These are phyloP conservation scores for Geranium rotundifolium DNA, from an alignment of 345 rosid genomes.

Conservation along the genomic window DNA sequence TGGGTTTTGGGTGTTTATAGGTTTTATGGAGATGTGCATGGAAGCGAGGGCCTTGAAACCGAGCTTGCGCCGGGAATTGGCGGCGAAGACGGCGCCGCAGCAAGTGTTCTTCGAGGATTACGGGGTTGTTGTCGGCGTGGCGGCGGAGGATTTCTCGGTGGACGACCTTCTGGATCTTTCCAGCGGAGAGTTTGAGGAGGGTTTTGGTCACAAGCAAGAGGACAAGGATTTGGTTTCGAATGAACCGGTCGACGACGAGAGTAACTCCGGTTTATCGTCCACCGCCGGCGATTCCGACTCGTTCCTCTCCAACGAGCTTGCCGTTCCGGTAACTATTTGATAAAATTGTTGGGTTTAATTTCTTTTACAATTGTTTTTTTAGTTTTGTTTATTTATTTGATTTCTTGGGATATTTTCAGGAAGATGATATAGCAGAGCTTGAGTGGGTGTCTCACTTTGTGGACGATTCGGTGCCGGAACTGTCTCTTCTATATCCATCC, in stretches of 20 bases:
- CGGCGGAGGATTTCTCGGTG: slow-evolving; percentile 49
- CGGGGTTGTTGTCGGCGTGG: slow-evolving; percentile 9
- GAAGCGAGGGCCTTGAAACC: slow-evolving; percentile 52
- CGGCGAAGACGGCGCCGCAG: slow-evolving; percentile 20
- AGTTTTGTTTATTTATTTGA: not conserved
- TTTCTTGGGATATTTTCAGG: slow-evolving; percentile 11
- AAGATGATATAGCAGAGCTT: slow-evolving; percentile 36
- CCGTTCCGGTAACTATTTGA: slow-evolving; percentile 25
- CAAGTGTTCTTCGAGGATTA: slow-evolving; percentile 23
- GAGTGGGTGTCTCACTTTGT: slow-evolving; percentile 52
- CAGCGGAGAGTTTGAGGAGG: slow-evolving; percentile 19
- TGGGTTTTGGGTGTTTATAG: not conserved
- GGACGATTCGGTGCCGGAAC: slow-evolving; percentile 33
- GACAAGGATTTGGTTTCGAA: slow-evolving; percentile 30
- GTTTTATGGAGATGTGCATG: slow-evolving; percentile 37
- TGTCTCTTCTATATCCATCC: slow-evolving; percentile 12
- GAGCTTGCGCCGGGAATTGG: slow-evolving; percentile 37
- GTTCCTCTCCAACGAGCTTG: slow-evolving; percentile 6
- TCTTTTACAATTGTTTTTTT: not conserved
- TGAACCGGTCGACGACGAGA: slow-evolving; percentile 24
- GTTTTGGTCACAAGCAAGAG: slow-evolving; percentile 18
- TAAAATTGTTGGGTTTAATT: not conserved
- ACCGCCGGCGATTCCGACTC: slow-evolving; percentile 13
- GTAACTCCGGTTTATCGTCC: slow-evolving; percentile 13
- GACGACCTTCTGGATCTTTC: slow-evolving; percentile 67